Conservation (phyloP, 257 asterid species). For the Gardenia jasminoides region DNA sequence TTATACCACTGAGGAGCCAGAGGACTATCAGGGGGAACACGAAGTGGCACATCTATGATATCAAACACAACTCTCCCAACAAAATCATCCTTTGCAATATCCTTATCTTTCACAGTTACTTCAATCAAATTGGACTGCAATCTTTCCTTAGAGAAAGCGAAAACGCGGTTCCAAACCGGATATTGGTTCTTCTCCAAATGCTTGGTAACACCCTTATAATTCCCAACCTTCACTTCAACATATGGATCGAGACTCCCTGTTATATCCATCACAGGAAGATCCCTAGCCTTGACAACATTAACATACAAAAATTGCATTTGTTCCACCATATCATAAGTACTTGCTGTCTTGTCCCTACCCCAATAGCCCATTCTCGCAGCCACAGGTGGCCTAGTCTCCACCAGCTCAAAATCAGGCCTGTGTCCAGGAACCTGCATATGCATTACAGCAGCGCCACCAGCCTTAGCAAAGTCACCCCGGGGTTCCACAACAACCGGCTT, state of each 20-base stretch:
- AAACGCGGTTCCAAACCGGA: constrained; percentile 68
- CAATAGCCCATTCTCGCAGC: constrained; percentile 91
- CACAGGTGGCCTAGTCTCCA: constrained; percentile 82
- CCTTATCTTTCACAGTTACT: constrained; percentile 69
- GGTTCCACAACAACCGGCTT: constrained; percentile 39
- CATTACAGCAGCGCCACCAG: constrained; percentile 45
- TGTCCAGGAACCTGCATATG: constrained; percentile 58
- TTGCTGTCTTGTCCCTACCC: constrained; percentile 90
- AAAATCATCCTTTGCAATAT: constrained; percentile 70
- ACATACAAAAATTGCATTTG: constrained; percentile 70
- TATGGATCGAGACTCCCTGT: constrained; percentile 87
- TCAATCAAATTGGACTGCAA: constrained; percentile 71
- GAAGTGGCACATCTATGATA: constrained; percentile 53
- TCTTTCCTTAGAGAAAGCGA: constrained; percentile 74
- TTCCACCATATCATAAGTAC: constrained; percentile 92
- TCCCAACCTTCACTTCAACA: constrained; percentile 86
- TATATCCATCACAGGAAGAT: constrained; percentile 74
- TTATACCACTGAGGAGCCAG: constrained; percentile 86
- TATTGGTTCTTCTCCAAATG: constrained; percentile 72
- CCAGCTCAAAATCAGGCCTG: constrained; percentile 74
- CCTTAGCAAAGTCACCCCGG: constrained; percentile 45
- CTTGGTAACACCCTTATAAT: constrained; percentile 70
- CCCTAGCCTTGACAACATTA: constrained; percentile 68
- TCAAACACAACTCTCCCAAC: constrained; percentile 76
- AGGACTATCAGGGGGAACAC: constrained; percentile 89